Base-by-base conservation (phyloP, 2,329 filamentous ascomycete genomes). In the Chaetomiaceae sp. region DNA sequence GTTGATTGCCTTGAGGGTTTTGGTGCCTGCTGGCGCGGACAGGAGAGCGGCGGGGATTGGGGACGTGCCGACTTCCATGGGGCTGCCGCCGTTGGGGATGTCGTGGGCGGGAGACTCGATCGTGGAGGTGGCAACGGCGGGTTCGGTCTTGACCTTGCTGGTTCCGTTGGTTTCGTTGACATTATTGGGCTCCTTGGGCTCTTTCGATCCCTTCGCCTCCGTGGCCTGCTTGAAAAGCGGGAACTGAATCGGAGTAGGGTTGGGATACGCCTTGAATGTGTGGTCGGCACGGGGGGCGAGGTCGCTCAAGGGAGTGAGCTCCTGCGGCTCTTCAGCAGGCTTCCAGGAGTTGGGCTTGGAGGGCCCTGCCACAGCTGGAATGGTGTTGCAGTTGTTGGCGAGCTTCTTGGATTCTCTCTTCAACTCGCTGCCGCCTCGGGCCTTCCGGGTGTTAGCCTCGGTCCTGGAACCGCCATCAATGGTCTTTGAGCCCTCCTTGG, bases 1-100 rank as follows among this genome's bases (percentile, higher is more conserved):
- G 39, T 50, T 51, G 30, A 55, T 58, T 4, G 45, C 17, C 42
- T 51, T 51, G 48, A 56, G 54, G 31, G 47, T 55, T 6, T 44
- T 50, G 42, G 49, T 50, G 25, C 39, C 48, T 5, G 51, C 19
- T 2, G 45, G 48, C 16, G 27, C 19, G 19, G 34, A 2, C 5
- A 20, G 19, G 23, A 17, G n/a, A 8, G 38, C 6, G 4, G 14
- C 30, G 6, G 25, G 23, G 19, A 19, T 38, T 20, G 38, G 5
- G 10, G 38, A 44, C 19, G 25, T 8, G 14, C 30, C 27, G n/a
- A 8, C 3, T 2, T 41, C 42, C 20, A 14, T 16, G 40, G 21
- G 14, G 31, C 10, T 25, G 33, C 21, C 25, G 6, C 10, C 34
- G 14, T 33, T 30, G 31, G 42, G 5, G 13, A 9, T 6, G 14